Percentiles rank a stretch among this genome's conserved stretches.
Conservation (phyloP, 106 monocot genomes). For the Gastrodia elata region DNA sequence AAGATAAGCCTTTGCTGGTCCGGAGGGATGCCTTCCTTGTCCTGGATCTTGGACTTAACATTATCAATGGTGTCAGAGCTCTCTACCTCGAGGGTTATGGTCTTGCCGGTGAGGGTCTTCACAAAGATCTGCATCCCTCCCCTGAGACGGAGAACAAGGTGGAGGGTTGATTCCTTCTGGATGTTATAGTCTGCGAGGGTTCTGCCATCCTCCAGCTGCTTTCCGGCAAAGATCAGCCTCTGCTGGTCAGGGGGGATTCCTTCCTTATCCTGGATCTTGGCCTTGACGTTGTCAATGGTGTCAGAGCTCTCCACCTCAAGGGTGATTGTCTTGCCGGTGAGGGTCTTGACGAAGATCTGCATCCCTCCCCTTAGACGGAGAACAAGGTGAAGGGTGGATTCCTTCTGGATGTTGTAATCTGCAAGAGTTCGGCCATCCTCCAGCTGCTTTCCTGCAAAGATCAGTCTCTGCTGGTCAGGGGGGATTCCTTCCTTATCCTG, state of each 20-base stretch:
- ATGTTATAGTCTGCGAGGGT: slow-evolving; percentile 67
- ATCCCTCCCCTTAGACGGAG: slow-evolving; percentile 30
- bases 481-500: slow-evolving; percentile 93
- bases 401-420: slow-evolving; percentile 61
- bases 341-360: slow-evolving; percentile 82
- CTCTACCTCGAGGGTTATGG: slow-evolving; percentile 5
- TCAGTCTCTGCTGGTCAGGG: slow-evolving; percentile 82
- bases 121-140: slow-evolving; percentile 21
- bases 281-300: slow-evolving; percentile 80
- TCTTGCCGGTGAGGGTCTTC: slow-evolving; percentile 6
- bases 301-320: slow-evolving; percentile 75
- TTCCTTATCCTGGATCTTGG: slow-evolving; percentile 89
- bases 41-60: slow-evolving; percentile 5
- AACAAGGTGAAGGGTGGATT: slow-evolving; percentile 22
- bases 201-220: slow-evolving; percentile 81
- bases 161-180: slow-evolving; percentile 37
- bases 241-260: slow-evolving; percentile 92
- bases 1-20: slow-evolving; percentile 7
- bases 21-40: slow-evolving; percentile 6
- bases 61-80: slow-evolving; percentile 3
- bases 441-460: slow-evolving; percentile 82
- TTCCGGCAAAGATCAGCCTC: slow-evolving; percentile 74
- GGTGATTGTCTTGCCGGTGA: slow-evolving; percentile 79
- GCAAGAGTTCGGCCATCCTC: slow-evolving; percentile 79
- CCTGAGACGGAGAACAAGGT: slow-evolving; percentile 19